Base-by-base conservation (phyloP, 2,329 filamentous ascomycete species). In the Aspergillus transmontanensis region DNA sequence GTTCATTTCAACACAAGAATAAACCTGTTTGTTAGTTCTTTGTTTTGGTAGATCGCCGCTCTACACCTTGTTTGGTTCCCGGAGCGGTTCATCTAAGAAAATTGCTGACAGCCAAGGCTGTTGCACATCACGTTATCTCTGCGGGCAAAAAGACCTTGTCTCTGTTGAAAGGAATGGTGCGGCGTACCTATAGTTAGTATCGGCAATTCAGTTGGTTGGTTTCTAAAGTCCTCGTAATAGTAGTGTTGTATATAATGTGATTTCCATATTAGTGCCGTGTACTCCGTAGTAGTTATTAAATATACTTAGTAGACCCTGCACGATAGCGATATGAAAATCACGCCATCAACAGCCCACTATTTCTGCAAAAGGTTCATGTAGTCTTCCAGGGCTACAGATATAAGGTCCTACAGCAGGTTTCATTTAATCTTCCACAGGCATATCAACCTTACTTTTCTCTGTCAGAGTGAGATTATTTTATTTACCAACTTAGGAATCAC, bases 401-500 rank as follows among this genome's bases (percentile, higher is more conserved):
- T 26, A 50, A 50, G 23, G 46, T 28, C 46, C 26, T 7, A 3
- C 46, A 16, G 46, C 26, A 28, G 23, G 23, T 28, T n/a, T 19
- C 23, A 28, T 48, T 19, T 48, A 1, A 14, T 26, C 45, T 48
- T 48, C 45, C 11, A 48, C 11, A 14, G 16, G 16, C 14, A 30
- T 19, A 50, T 30, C 9, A 12, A 11, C 46, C 12, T 16, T 50
- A 10, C 14, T 14, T 14, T 19, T 12, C 12, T 19, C 28, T 26
- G 14, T 50, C 23, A 19, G 19, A 28, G 14, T 19, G 6, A 19
- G 46, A 6, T 6, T 16, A 36, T 16, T 36, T 36, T 36, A 1
- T 36, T 74, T 1, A 78, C 79, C 2, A 82, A 63, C 14, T 77
- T 65, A 10, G 80, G 81, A 1, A 83, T 34, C 32, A 68, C 70